phyloP scores from a whole-genome alignment of 2,329 filamentous ascomycete genomes.

The Fusarium torulosum region DNA sequence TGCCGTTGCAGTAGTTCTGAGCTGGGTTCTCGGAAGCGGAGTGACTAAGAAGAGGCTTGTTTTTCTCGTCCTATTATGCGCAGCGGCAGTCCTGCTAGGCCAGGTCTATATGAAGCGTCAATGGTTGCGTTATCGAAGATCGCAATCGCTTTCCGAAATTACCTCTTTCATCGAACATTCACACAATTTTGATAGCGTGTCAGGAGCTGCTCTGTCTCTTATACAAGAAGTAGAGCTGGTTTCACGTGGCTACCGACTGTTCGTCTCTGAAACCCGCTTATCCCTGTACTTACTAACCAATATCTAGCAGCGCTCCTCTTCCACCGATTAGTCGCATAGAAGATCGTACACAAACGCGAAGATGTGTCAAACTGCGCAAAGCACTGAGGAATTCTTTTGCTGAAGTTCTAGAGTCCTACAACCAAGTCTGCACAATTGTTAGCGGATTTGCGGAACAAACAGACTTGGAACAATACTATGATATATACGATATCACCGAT shows the following conservation, averaged over 20 bases:
- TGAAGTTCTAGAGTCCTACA: slow-evolving; percentile 77
- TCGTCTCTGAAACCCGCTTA: slow-evolving; percentile 51
- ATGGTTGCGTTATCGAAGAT: slow-evolving; percentile 82
- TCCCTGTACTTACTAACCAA: slow-evolving; percentile 5
- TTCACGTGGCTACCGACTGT: slow-evolving; percentile 89
- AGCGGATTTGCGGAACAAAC: slow-evolving; percentile 81
- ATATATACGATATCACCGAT: slow-evolving; percentile 84
- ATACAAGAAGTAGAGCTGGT: slow-evolving; percentile 97
- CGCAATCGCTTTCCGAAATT: slow-evolving; percentile 78
- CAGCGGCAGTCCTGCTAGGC: slow-evolving; percentile 66
- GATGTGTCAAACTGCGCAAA: slow-evolving; percentile 83
- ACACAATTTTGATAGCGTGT: slow-evolving; percentile 84
- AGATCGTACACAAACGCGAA: slow-evolving; percentile 80
- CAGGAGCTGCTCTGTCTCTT: slow-evolving; percentile 80
- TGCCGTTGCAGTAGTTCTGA: slow-evolving; percentile 76
- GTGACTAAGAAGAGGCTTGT: slow-evolving; percentile 69
- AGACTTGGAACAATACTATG: slow-evolving; percentile 91
- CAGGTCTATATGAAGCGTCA: slow-evolving; percentile 82
- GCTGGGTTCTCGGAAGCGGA: slow-evolving; percentile 73
- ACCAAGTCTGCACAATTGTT: slow-evolving; percentile 75
- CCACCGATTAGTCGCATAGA: slow-evolving; percentile 95
- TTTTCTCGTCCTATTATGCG: slow-evolving; percentile 63
- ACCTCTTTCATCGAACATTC: slow-evolving; percentile 77
- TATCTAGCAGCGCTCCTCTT: slow-evolving; percentile 80
- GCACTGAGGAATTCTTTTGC: slow-evolving; percentile 78